Evolutionary conservation across 805 yeast species (phyloP).

Genomic region (Metschnikowia henanensis): DNA sequence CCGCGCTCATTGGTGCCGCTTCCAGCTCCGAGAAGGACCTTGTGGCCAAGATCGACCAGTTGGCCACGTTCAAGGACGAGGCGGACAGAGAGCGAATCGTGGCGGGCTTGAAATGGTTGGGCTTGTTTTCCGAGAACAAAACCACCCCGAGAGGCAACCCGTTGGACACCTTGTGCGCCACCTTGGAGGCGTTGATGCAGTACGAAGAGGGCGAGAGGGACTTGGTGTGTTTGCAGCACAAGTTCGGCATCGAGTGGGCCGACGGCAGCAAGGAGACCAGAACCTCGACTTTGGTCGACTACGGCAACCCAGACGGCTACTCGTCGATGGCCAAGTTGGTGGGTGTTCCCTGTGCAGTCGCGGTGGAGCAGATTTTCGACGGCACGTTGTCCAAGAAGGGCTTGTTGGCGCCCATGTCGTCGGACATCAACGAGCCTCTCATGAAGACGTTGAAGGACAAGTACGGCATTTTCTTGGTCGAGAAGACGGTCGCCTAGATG

Average conservation of each 20-base stretch:
- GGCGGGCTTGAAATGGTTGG: constrained; percentile 91
- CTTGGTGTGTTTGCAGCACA: constrained; percentile 93
- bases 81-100: constrained; percentile 86
- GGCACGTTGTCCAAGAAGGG: constrained; percentile 82
- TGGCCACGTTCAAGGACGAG: constrained; percentile 77
- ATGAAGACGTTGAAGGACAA: constrained; percentile 89
- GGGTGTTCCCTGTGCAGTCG: constrained; percentile 98
- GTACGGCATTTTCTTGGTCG: constrained; percentile 83
- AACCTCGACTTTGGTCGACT: constrained; percentile 93
- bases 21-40: constrained; percentile 73
- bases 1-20: constrained; percentile 69
- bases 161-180: constrained; percentile 94
- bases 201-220: constrained; percentile 95
- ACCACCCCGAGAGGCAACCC: constrained; percentile 93
- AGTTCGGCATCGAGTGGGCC: constrained; percentile 96
- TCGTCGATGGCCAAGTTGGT: constrained; percentile 98
- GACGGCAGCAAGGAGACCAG: constrained; percentile 89
- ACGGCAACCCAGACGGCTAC: constrained; percentile 86
- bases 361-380: constrained; percentile 78
- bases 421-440: constrained; percentile 87
- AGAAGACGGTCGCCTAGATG: constrained; percentile 57
- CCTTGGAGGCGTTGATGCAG: constrained; percentile 94
- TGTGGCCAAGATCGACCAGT: constrained; percentile 68
- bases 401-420: constrained; percentile 87
- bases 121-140: constrained; percentile 73